Conservation (phyloP, 345 rosid species). For the Acer negundo region DNA sequence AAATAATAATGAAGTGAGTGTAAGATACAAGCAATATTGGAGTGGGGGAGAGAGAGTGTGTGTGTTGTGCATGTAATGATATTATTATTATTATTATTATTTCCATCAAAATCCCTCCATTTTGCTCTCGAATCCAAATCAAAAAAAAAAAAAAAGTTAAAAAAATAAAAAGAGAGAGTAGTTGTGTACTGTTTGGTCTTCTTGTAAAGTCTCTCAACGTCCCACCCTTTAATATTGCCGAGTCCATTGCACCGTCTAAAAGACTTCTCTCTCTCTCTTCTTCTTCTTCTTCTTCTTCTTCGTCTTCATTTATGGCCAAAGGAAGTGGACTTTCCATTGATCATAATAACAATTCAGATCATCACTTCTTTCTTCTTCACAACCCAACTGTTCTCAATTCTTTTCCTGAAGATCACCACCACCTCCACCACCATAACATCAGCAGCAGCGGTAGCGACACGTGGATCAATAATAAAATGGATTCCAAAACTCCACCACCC, state of each 20-base stretch:
- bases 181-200: slow-evolving; percentile 33
- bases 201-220: slow-evolving; percentile 38
- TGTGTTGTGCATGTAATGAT: too few relatives aligned
- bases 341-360: slow-evolving; percentile 37
- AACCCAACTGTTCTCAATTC: slow-evolving; percentile 53
- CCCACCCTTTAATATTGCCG: slow-evolving; percentile 58
- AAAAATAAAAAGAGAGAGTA: too few relatives aligned
- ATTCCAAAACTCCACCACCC: slow-evolving; percentile 32
- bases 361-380: slow-evolving; percentile 33
- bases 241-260: slow-evolving; percentile 61
- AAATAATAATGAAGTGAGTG: too few relatives aligned
- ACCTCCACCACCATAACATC: too few relatives aligned
- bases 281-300: not conserved
- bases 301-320: slow-evolving; percentile 54
- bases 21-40: too few relatives aligned
- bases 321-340: slow-evolving; percentile 64
- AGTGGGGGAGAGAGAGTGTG: too few relatives aligned
- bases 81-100: too few relatives aligned
- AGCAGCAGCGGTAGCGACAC: not conserved
- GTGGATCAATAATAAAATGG: slow-evolving; percentile 18
- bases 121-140: too few relatives aligned
- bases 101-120: too few relatives aligned
- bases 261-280: slow-evolving; percentile 27
- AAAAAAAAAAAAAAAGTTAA: too few relatives aligned
- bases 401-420: slow-evolving; percentile 28